Conservation (phyloP, 345 rosid species). For the Euphorbia peplus region DNA sequence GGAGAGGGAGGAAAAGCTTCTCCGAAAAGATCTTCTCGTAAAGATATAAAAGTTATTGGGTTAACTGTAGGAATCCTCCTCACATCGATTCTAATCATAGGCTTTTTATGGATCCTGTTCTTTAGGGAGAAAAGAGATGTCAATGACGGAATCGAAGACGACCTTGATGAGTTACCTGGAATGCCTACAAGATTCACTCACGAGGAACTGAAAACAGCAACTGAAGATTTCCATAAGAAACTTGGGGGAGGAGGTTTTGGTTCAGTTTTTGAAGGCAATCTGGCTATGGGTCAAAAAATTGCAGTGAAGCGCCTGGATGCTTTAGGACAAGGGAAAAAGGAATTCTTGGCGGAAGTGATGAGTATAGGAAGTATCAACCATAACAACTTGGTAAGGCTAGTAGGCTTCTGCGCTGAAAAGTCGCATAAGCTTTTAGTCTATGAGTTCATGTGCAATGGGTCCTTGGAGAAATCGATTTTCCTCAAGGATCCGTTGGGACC, state of each 20-base stretch:
- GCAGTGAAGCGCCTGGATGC: slow-evolving; percentile 12
- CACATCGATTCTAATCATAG: background rate
- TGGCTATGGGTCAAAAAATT: slow-evolving; percentile 6
- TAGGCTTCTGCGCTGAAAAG: background rate
- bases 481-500: background rate
- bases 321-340: background rate
- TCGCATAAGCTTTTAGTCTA: background rate
- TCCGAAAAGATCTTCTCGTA: no score
- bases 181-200: slow-evolving; percentile 12
- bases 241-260: slow-evolving; percentile 20
- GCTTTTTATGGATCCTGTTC: background rate
- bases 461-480: slow-evolving; percentile 19
- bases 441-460: slow-evolving; percentile 2
- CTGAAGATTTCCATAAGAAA: slow-evolving; percentile 5
- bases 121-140: background rate
- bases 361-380: slow-evolving; percentile 13
- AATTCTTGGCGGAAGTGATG: slow-evolving; percentile 16
- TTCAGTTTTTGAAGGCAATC: slow-evolving; percentile 14
- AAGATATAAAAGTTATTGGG: background rate
- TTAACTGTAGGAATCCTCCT: background rate
- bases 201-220: slow-evolving; percentile 3
- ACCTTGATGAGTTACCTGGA: background rate
- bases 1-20: no score
- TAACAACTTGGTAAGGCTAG: background rate
- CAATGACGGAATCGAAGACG: background rate